A percentile compares a stretch with the other conserved stretches of the same genome.
Evolutionary conservation across 2,329 filamentous ascomycete species (phyloP).

Genomic region (Chaetomium sp.): DNA sequence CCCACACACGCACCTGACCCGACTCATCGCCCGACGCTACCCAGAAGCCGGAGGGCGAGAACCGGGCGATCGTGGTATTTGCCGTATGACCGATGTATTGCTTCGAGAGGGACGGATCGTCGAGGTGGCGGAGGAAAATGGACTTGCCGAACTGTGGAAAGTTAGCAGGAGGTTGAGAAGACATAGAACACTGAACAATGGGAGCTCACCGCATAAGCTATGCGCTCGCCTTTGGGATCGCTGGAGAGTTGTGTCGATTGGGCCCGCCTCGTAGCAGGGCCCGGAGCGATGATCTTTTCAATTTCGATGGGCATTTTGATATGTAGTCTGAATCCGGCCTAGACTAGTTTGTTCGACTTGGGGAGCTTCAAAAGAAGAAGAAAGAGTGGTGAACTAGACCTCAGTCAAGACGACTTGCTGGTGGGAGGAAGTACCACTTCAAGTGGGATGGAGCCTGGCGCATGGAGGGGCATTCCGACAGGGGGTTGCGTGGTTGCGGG

Average conservation of each 20-base stretch:
- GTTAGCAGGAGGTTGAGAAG: neutral
- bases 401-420: too few species aligned
- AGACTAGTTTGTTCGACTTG: too few species aligned
- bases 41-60: constrained; percentile 91
- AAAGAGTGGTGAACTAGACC: too few species aligned
- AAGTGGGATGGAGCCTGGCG: constrained; percentile 1
- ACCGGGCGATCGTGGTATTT: constrained; percentile 84
- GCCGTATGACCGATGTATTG: constrained; percentile 92
- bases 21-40: constrained; percentile 84
- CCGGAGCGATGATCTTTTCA: constrained; percentile 72
- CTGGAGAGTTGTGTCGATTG: constrained; percentile 83
- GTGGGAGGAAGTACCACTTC: too few species aligned
- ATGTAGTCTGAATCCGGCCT: neutral
- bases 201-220: constrained; percentile 77
- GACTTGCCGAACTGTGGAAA: constrained; percentile 77
- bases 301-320: constrained; percentile 48
- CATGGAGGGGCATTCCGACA: constrained; percentile 8
- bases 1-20: constrained; percentile 86
- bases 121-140: constrained; percentile 90
- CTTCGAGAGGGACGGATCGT: constrained; percentile 73
- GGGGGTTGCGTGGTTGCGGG: constrained; percentile 23
- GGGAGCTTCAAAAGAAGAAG: too few species aligned
- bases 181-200: neutral
- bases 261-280: constrained; percentile 75
- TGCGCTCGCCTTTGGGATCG: constrained; percentile 81